phyloP scores from a whole-genome alignment of 2,329 filamentous ascomycete genomes.

The Sarocladiaceae sp. region DNA sequence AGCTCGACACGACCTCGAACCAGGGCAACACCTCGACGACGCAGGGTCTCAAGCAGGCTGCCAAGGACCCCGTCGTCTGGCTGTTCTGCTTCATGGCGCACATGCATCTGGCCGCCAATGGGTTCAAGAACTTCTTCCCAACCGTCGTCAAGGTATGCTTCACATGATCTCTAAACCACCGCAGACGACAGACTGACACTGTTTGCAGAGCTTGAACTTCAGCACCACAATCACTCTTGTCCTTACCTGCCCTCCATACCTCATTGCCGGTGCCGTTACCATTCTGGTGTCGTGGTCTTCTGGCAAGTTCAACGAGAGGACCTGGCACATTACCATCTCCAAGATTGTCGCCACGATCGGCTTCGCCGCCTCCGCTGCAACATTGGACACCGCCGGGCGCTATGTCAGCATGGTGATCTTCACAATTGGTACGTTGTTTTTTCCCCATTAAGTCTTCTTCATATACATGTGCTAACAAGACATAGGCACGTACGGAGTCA shows the following conservation, averaged over 20 bases:
- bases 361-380: conserved; percentile 24
- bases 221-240: conserved; percentile 37
- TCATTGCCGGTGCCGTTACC: conserved; percentile 21
- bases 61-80: conserved; percentile 36
- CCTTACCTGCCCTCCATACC: conserved; percentile 30
- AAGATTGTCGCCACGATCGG: conserved; percentile 31
- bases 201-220: conserved; percentile 29
- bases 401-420: conserved; percentile 15
- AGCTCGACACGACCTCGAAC: conserved; percentile 20
- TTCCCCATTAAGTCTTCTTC: too few species aligned
- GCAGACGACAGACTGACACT: too few species aligned
- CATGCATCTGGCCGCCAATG: conserved; percentile 41
- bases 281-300: conserved; percentile 22
- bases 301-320: conserved; percentile 34
- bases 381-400: conserved; percentile 18
- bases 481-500: conserved; percentile 26
- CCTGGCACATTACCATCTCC: conserved; percentile 35
- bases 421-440: conserved; percentile 12
- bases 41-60: conserved; percentile 26
- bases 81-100: conserved; percentile 43
- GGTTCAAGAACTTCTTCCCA: conserved; percentile 31
- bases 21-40: conserved; percentile 16
- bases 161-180: too few species aligned
- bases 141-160: conserved; percentile 5
- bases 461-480: too few species aligned